phyloP scores from a whole-genome alignment of 805 yeast genomes.

The Wickerhamomyces hampshirensis region DNA sequence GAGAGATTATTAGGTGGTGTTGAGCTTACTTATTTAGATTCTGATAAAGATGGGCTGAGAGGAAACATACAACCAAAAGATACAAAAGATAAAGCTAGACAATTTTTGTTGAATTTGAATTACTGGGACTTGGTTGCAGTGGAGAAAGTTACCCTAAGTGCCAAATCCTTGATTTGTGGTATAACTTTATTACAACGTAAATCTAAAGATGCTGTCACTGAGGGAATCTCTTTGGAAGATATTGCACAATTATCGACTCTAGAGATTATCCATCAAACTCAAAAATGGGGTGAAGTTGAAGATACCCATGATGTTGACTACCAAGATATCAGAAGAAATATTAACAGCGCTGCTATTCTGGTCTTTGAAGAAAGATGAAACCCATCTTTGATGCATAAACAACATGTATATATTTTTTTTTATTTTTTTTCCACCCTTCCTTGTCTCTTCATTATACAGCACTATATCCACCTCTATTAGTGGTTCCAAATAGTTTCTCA shows the following conservation, averaged over 20 bases:
- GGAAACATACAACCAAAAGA: conserved; percentile 70
- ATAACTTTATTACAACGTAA: conserved; percentile 52
- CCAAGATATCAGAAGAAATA: conserved; percentile 78
- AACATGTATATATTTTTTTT: no score
- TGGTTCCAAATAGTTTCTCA: conserved; percentile 58
- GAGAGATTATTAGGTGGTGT: conserved; percentile 46
- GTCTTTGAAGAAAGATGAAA: conserved; percentile 32
- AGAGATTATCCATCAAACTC: conserved; percentile 81
- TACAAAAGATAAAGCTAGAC: conserved; percentile 55
- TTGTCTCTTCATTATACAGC: conserved; percentile 75
- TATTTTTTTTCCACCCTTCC: no score
- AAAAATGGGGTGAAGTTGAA: conserved; percentile 97
- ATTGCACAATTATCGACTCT: conserved; percentile 73
- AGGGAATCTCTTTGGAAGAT: conserved; percentile 60
- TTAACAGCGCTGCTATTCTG: conserved; percentile 71
- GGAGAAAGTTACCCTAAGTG: conserved; percentile 81
- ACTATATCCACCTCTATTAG: conserved; percentile 82
- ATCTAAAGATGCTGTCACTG: conserved; percentile 54
- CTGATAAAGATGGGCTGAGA: conserved; percentile 73
- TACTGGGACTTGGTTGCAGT: conserved; percentile 81
- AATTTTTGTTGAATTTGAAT: conserved; percentile 60
- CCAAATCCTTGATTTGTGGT: conserved; percentile 86
- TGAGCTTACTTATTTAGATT: conserved; percentile 59
- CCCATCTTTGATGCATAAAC: no score
- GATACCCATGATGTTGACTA: conserved; percentile 98